phyloP scores from a whole-genome alignment of 129 eudicot genomes.

The Pseudognaphalium luteoalbum region DNA sequence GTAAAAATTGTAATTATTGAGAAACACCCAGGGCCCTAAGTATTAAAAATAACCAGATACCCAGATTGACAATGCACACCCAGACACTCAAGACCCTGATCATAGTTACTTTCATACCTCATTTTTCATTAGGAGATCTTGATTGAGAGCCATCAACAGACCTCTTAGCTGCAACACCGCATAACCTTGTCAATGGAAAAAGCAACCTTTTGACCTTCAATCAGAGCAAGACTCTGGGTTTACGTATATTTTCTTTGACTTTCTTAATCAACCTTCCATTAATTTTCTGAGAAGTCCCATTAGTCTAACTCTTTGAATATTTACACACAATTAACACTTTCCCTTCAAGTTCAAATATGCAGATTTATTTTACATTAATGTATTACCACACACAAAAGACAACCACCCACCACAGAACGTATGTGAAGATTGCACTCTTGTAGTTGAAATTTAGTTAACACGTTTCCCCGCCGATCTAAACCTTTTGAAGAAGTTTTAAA shows the following conservation, averaged over 20 bases:
- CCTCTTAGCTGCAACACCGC: constrained; percentile 35
- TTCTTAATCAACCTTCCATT: constrained; percentile 45
- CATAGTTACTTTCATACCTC: too few relatives aligned
- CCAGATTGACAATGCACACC: too few relatives aligned
- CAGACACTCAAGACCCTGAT: too few relatives aligned
- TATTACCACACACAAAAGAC: constrained; percentile 75
- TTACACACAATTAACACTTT: constrained; percentile 67
- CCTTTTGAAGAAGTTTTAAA: too few relatives aligned
- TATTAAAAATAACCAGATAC: too few relatives aligned
- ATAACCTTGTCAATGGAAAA: constrained; percentile 37
- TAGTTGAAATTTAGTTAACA: constrained; percentile 78
- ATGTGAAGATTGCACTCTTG: constrained; percentile 74
- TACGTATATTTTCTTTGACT: constrained; percentile 35
- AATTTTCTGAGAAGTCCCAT: constrained; percentile 40
- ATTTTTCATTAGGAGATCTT: too few relatives aligned
- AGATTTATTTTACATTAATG: constrained; percentile 61
- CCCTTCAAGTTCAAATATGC: constrained; percentile 82
- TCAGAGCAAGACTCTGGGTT: constrained; percentile 20
- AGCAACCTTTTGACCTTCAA: constrained; percentile 32
- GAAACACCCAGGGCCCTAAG: too few relatives aligned
- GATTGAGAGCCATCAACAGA: constrained; percentile 19
- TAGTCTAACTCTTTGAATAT: constrained; percentile 62
- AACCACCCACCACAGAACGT: constrained; percentile 94
- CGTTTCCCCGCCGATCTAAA: too few relatives aligned
- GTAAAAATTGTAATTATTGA: too few relatives aligned